A percentile compares a stretch with the other conserved stretches of the same genome.
Evolutionary conservation across 75 land plant genomes (phyloP).

Genomic region (Larix kaempferi): DNA sequence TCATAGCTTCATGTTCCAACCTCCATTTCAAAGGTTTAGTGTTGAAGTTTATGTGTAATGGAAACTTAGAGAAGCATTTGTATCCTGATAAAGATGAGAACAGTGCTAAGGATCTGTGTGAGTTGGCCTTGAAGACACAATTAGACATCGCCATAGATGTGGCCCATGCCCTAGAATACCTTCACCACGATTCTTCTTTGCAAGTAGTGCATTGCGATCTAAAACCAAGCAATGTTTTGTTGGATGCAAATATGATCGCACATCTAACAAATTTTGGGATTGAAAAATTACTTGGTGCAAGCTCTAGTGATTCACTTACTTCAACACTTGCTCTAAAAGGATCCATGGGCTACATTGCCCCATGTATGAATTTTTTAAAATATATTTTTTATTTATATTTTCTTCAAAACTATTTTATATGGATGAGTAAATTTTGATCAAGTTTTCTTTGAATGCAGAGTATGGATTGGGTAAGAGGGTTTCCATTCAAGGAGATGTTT

Average conservation of each 20-base stretch:
- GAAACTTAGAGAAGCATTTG: conserved; percentile 23
- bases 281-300: neutral
- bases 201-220: conserved; percentile 11
- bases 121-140: neutral
- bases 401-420: too few relatives aligned
- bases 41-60: conserved; percentile 28
- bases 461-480: conserved; percentile 12
- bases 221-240: conserved; percentile 12
- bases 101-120: neutral
- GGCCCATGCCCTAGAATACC: conserved; percentile 10
- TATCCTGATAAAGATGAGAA: neutral
- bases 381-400: too few relatives aligned
- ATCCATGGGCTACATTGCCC: neutral
- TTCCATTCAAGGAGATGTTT: conserved; percentile 30
- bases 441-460: conserved; percentile 20
- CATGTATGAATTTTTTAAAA: neutral
- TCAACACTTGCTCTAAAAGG: neutral
- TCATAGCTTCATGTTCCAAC: conserved; percentile 16
- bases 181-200: conserved; percentile 7
- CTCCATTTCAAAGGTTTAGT: conserved; percentile 12
- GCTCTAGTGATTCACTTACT: neutral
- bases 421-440: too few relatives aligned
- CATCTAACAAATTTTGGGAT: conserved; percentile 11
- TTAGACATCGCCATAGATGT: conserved; percentile 8
- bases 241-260: conserved; percentile 4